Percentiles rank a stretch among this genome's conserved stretches.
Evolutionary conservation across 345 rosid species (phyloP).

Genomic region (Heritiera fomes): DNA sequence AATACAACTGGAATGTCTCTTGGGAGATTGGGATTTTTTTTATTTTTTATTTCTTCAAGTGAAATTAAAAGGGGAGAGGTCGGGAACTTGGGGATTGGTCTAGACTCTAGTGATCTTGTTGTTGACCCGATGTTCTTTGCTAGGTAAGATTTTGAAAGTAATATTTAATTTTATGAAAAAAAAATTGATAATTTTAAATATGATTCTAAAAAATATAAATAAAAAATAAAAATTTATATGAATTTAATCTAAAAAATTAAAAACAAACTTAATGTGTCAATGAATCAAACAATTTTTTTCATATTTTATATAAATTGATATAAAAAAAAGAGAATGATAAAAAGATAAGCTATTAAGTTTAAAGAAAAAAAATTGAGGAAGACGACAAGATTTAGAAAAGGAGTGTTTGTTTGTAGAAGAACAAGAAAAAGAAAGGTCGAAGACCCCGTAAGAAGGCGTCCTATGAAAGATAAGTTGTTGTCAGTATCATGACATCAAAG

Average conservation of each 20-base stretch:
- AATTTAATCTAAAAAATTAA: too few relatives aligned
- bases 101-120: conserved; percentile 31
- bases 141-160: background rate
- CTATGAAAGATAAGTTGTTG: conserved; percentile 35
- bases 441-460: conserved; percentile 37
- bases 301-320: too few relatives aligned
- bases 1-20: conserved; percentile 70
- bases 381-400: conserved; percentile 31
- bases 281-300: too few relatives aligned
- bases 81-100: conserved; percentile 27
- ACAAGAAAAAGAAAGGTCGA: background rate
- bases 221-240: too few relatives aligned
- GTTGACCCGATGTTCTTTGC: conserved; percentile 38
- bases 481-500: conserved; percentile 34
- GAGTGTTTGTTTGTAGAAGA: conserved; percentile 10
- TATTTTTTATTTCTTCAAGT: background rate
- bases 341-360: too few relatives aligned
- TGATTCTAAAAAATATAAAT: too few relatives aligned
- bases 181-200: too few relatives aligned
- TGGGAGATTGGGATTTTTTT: conserved; percentile 30
- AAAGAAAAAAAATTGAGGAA: background rate
- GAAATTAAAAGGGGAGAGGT: background rate
- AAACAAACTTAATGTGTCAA: too few relatives aligned
- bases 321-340: too few relatives aligned
- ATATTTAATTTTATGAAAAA: too few relatives aligned